Percentiles rank a stretch among this genome's conserved stretches.
Evolutionary conservation across 2,329 filamentous ascomycete genomes (phyloP).

Genomic region (Pseudogymnoascus sp.): DNA sequence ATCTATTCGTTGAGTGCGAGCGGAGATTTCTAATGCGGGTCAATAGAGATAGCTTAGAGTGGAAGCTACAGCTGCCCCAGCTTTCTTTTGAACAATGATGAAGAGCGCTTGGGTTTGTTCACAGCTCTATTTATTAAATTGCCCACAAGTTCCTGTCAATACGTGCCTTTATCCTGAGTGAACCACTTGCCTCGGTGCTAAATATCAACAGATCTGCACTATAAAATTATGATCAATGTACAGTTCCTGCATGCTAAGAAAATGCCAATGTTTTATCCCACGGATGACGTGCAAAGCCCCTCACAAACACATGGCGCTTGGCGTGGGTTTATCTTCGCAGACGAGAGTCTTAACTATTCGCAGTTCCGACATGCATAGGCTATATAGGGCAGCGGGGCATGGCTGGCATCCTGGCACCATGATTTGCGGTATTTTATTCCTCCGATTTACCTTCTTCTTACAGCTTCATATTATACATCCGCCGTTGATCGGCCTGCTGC

Average conservation of each 20-base stretch:
- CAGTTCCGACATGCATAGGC: not conserved
- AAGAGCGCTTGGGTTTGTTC: too few relatives aligned
- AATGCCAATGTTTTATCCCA: not conserved
- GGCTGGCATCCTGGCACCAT: not conserved
- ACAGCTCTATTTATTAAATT: not conserved
- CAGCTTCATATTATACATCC: constrained; percentile 7
- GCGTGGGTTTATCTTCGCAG: not conserved
- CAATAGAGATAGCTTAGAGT: not conserved
- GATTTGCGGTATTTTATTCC: constrained; percentile 7
- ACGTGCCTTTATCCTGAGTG: not conserved
- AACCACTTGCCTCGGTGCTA: not conserved
- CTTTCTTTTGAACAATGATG: not conserved
- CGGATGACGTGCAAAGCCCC: not conserved
- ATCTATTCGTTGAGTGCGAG: not conserved
- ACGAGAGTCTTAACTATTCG: not conserved
- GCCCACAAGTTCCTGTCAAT: not conserved
- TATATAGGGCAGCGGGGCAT: not conserved
- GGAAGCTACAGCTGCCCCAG: not conserved
- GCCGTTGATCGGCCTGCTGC: not conserved
- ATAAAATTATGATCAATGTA: not conserved
- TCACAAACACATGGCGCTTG: not conserved
- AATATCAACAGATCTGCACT: not conserved
- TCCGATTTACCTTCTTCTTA: not conserved
- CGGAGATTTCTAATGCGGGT: not conserved
- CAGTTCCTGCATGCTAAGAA: not conserved